Evolutionary conservation across 176 grass and related monocot genomes (phyloP).

Genomic region (Oryza rufipogon): DNA sequence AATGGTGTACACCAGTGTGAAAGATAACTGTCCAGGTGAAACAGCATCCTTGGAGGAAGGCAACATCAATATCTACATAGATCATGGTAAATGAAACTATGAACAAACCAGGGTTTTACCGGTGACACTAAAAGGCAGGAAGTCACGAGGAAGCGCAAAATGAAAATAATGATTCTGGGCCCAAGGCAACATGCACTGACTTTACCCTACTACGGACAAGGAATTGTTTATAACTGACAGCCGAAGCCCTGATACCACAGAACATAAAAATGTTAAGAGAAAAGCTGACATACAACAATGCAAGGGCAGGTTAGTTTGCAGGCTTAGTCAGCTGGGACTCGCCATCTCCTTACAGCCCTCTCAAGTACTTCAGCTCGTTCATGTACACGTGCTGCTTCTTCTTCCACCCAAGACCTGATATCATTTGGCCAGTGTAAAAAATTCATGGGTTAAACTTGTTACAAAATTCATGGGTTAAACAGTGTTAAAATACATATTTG

Average conservation of each 20-base stretch:
- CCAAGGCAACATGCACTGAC: background rate
- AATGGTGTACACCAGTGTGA: background rate
- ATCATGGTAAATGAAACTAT: background rate
- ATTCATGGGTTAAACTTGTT: too few relatives aligned
- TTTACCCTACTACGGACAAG: background rate
- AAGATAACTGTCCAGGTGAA: background rate
- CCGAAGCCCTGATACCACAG: background rate
- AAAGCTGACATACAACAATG: conserved; percentile 9
- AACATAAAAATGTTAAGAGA: background rate
- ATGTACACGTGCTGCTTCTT: conserved; percentile 50
- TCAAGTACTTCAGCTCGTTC: conserved; percentile 46
- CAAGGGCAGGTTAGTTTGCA: background rate
- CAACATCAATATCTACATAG: background rate
- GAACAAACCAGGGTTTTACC: background rate
- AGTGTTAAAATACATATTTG: too few relatives aligned
- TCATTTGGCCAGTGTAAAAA: background rate
- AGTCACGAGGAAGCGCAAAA: background rate
- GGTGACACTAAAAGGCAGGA: background rate
- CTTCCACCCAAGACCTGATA: conserved; percentile 69
- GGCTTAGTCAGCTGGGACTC: conserved; percentile 39
- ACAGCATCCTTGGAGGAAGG: background rate
- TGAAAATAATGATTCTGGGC: background rate
- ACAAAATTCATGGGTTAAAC: too few relatives aligned
- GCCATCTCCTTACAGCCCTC: conserved; percentile 69
- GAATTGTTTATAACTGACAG: background rate